phyloP scores from a whole-genome alignment of 148 eudicot genomes.

The Vaccinium corymbosum region DNA sequence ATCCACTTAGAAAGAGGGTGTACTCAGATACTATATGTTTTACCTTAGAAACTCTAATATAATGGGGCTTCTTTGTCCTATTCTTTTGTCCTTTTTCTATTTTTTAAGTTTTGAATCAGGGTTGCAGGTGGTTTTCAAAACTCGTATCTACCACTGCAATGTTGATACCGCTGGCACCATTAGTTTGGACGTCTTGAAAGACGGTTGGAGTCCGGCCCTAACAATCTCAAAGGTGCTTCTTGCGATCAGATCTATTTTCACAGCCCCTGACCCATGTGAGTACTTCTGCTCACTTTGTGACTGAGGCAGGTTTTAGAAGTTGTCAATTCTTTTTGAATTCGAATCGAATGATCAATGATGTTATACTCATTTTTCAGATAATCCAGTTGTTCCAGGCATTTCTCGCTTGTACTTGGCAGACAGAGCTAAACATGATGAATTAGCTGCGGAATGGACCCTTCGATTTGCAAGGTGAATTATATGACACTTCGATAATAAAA shows the following conservation, averaged over 20 bases:
- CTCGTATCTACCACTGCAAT: slow-evolving; percentile 91
- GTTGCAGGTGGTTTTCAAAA: slow-evolving; percentile 81
- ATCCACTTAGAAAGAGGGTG: not conserved
- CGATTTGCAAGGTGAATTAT: slow-evolving; percentile 73
- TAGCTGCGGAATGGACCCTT: slow-evolving; percentile 87
- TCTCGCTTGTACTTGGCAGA: slow-evolving; percentile 74
- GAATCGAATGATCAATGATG: not conserved
- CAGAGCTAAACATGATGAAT: slow-evolving; percentile 65
- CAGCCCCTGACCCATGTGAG: slow-evolving; percentile 77
- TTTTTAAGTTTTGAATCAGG: slow-evolving; percentile 30
- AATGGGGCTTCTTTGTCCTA: not conserved
- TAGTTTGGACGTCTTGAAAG: slow-evolving; percentile 73
- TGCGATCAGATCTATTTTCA: slow-evolving; percentile 64
- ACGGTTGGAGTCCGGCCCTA: slow-evolving; percentile 92
- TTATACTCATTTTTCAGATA: slow-evolving; percentile 39
- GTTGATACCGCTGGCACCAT: slow-evolving; percentile 78
- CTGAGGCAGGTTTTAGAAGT: slow-evolving; percentile 1
- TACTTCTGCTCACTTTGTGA: slow-evolving; percentile 2
- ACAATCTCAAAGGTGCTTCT: slow-evolving; percentile 78
- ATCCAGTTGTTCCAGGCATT: slow-evolving; percentile 63
- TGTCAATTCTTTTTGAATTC: not conserved
- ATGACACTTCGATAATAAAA: not conserved
- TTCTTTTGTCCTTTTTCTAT: not conserved
- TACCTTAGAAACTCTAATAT: not conserved
- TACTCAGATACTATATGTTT: not conserved